These are phyloP conservation scores for Wickerhamiella cacticola DNA, from an alignment of 805 yeast genomes.

Conservation along the genomic window DNA sequence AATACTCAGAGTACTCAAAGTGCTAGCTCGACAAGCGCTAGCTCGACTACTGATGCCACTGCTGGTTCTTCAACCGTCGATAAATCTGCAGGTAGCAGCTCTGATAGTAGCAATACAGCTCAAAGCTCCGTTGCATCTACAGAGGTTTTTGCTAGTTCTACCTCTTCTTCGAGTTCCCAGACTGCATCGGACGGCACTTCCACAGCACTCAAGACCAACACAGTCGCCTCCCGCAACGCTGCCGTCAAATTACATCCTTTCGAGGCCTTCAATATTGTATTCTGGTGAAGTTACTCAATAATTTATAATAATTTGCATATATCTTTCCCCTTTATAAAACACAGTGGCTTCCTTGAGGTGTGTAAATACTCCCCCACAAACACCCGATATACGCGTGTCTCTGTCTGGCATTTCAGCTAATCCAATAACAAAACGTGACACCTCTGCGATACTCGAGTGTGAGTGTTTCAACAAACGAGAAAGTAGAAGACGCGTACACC, in stretches of 20 bases:
- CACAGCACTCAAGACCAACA: background rate
- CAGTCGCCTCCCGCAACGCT: background rate
- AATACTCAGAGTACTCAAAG: background rate
- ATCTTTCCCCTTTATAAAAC: background rate
- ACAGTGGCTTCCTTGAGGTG: too few species aligned
- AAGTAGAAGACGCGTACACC: too few species aligned
- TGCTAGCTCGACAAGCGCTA: background rate
- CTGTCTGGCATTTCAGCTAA: too few species aligned
- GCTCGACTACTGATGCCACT: background rate
- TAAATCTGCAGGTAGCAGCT: too few species aligned
- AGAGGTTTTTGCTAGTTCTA: too few species aligned
- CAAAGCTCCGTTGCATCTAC: too few species aligned
- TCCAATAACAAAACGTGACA: too few species aligned
- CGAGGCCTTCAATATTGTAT: background rate
- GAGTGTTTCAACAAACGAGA: too few species aligned
- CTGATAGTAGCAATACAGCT: too few species aligned
- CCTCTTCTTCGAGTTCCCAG: background rate
- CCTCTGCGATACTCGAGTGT: too few species aligned
- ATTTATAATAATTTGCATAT: background rate
- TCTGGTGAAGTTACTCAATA: slow-evolving; percentile 2
- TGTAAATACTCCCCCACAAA: too few species aligned
- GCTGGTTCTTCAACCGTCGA: too few species aligned
- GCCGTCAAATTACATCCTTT: slow-evolving; percentile 1
- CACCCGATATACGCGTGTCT: background rate
- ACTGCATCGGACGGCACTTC: background rate